Conservation (phyloP, 208 protist species). For the Crithidia bombi region DNA sequence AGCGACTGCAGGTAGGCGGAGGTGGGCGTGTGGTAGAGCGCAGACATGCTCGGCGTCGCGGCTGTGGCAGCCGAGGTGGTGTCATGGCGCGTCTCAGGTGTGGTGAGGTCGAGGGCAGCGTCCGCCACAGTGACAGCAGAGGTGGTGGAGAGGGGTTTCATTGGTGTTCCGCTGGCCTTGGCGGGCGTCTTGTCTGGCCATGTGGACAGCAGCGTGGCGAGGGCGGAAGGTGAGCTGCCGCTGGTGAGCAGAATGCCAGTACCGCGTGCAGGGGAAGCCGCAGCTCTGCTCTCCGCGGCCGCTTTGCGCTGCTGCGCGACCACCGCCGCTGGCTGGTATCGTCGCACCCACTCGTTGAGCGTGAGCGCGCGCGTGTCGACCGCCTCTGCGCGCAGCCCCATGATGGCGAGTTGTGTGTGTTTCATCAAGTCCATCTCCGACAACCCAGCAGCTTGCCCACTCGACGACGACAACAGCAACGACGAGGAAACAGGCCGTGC, state of each 20-base stretch:
- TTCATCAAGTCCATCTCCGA: conserved; percentile 9
- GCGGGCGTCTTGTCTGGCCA: conserved; percentile 3
- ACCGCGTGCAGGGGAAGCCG: background rate
- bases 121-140: background rate
- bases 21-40: conserved; percentile 30
- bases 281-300: background rate
- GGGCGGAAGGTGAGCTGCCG: conserved; percentile 4
- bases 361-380: conserved; percentile 26
- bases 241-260: background rate
- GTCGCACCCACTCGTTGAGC: conserved; percentile 28
- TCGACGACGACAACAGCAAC: too few relatives aligned
- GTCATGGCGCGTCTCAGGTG: background rate
- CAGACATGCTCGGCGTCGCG: conserved; percentile 5
- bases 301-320: conserved; percentile 15
- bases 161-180: background rate
- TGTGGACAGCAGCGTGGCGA: background rate
- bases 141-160: background rate
- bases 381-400: conserved; percentile 15
- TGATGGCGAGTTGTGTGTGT: conserved; percentile 10
- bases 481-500: background rate
- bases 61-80: background rate
- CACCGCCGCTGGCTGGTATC: conserved; percentile 28
- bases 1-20: conserved; percentile 29
- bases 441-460: too few relatives aligned
- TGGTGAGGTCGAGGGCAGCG: background rate